Conservation (phyloP, 805 yeast species). For the Suhomyces canberraensis region DNA sequence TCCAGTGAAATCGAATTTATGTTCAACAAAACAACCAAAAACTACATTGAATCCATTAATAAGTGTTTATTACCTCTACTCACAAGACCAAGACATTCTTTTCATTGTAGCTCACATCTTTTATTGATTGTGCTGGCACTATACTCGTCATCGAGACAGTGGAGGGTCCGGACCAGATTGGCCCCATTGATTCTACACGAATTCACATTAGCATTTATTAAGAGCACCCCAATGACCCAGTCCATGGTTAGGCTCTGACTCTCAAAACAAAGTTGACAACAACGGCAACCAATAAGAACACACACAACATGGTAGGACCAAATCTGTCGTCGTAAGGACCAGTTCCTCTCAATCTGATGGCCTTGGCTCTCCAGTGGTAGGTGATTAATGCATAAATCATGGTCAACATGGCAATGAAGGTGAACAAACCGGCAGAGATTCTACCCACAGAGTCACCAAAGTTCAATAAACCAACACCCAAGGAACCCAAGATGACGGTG, state of each 20-base stretch:
- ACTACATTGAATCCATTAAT: no score
- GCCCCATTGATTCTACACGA: no score
- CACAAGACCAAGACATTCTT: no score
- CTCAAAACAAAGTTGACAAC: constrained; percentile 88
- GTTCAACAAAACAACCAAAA: no score
- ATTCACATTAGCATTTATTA: no score
- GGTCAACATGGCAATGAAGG: constrained; percentile 95
- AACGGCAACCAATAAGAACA: constrained; percentile 89
- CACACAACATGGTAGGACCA: constrained; percentile 96
- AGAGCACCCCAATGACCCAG: no score
- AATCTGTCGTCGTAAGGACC: constrained; percentile 99
- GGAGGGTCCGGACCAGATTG: no score
- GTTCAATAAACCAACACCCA: constrained; percentile 92
- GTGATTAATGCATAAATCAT: constrained; percentile 95
- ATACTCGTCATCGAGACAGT: no score
- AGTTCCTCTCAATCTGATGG: constrained; percentile 94
- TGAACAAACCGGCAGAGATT: constrained; percentile 89
- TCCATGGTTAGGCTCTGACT: constrained; percentile 55
- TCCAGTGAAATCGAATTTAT: no score
- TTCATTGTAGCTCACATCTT: no score
- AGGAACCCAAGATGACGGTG: constrained; percentile 96
- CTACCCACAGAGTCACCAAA: constrained; percentile 95
- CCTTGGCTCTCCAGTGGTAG: constrained; percentile 99
- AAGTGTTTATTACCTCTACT: no score
- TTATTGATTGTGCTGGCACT: no score